These are phyloP conservation scores for Amphichorda felina DNA, from an alignment of 2,329 filamentous ascomycete genomes.

Conservation along the genomic window DNA sequence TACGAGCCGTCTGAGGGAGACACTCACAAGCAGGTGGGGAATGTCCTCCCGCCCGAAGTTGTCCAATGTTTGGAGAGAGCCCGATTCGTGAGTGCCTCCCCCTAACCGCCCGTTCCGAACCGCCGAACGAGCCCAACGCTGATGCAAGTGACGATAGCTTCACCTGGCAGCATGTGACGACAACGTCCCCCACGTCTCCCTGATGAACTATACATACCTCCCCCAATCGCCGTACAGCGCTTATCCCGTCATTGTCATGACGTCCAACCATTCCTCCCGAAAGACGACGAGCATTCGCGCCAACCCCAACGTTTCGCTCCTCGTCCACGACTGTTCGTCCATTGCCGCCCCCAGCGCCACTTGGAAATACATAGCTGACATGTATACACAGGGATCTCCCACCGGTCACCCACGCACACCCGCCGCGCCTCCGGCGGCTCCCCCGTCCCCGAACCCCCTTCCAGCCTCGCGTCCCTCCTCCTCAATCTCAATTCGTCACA, in stretches of 20 bases:
- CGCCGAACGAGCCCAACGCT: conserved; percentile 3
- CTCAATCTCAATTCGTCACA: conserved; percentile 86
- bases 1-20: conserved; percentile 65
- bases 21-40: conserved; percentile 57
- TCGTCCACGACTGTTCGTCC: conserved; percentile 78
- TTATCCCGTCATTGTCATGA: conserved; percentile 88
- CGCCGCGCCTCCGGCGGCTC: conserved; percentile 48
- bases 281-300: conserved; percentile 72
- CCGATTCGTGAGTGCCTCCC: conserved; percentile 59
- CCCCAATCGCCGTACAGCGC: conserved; percentile 59
- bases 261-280: conserved; percentile 66
- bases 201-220: conserved; percentile 99
- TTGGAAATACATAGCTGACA: too few species aligned
- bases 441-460: conserved; percentile 51
- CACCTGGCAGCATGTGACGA: conserved; percentile 85
- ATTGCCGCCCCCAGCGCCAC: too few species aligned
- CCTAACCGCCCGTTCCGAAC: conserved; percentile 6
- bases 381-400: conserved; percentile 57
- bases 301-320: conserved; percentile 80
- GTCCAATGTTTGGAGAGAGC: conserved; percentile 88
- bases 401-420: conserved; percentile 68
- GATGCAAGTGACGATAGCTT: conserved; percentile 43
- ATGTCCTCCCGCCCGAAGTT: conserved; percentile 69
- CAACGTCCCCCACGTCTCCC: conserved; percentile 78
- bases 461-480: conserved; percentile 70